A percentile compares a stretch with the other conserved stretches of the same genome.
phyloP scores from a whole-genome alignment of 2,329 filamentous ascomycete species.

The Cercospora zeae-maydis region DNA sequence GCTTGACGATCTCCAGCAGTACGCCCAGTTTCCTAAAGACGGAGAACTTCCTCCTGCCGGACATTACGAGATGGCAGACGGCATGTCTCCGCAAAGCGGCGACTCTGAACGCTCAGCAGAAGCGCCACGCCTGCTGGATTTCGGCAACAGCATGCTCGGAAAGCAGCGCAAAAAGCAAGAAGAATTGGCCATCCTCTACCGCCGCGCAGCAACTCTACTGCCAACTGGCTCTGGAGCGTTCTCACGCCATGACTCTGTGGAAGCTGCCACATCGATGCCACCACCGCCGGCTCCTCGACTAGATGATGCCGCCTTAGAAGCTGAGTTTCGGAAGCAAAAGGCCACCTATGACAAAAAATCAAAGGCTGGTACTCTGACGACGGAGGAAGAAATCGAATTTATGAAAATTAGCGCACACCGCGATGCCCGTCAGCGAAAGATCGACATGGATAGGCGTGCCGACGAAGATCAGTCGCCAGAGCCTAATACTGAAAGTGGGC shows the following conservation, averaged over 20 bases:
- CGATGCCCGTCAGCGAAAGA: slow-evolving; percentile 18
- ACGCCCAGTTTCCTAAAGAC: not conserved
- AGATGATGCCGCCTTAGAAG: not conserved
- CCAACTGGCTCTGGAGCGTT: not conserved
- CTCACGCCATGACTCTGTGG: not conserved
- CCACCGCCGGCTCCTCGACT: not conserved
- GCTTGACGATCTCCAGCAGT: not conserved
- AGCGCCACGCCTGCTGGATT: not conserved
- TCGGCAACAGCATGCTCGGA: not conserved
- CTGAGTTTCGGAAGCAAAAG: slow-evolving; percentile 11
- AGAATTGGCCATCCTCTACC: not conserved
- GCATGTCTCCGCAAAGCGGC: not conserved
- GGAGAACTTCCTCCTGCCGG: not conserved
- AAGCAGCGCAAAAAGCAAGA: not conserved
- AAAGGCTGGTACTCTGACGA: slow-evolving; percentile 9
- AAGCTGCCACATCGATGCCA: not conserved
- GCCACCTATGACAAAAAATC: slow-evolving; percentile 15
- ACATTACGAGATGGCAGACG: not conserved
- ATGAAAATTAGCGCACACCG: slow-evolving; percentile 23
- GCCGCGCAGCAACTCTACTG: not conserved
- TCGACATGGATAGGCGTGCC: slow-evolving; percentile 16
- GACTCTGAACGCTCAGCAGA: not conserved
- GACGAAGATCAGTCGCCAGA: slow-evolving; percentile 16
- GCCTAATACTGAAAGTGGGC: slow-evolving; percentile 9
- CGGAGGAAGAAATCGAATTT: slow-evolving; percentile 27